Evolutionary conservation across 352 stramenopile species (phyloP).

Genomic region (Blastocystis sp.): DNA sequence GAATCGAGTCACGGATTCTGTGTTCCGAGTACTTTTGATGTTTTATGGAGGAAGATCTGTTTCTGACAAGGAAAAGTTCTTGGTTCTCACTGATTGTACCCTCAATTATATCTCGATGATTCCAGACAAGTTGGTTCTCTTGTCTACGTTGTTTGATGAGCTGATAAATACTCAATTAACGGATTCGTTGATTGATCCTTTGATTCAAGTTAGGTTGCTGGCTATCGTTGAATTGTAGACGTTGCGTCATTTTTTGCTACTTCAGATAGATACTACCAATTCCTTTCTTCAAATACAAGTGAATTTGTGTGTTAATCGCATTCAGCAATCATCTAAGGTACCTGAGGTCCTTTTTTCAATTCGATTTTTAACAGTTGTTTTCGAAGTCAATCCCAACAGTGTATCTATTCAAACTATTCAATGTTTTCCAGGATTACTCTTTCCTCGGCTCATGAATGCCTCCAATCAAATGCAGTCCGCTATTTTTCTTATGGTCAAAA

Average conservation of each 20-base stretch:
- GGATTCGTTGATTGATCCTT: neutral
- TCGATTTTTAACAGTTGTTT: neutral
- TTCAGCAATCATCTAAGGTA: neutral
- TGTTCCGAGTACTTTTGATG: neutral
- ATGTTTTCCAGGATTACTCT: neutral
- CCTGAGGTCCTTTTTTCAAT: neutral
- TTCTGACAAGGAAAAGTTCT: neutral
- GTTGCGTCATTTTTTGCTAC: neutral
- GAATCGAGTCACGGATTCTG: neutral
- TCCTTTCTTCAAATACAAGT: neutral
- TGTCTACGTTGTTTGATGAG: neutral
- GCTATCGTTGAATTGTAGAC: neutral
- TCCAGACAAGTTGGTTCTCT: neutral
- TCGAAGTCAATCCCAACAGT: neutral
- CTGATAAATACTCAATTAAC: neutral
- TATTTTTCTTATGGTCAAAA: neutral
- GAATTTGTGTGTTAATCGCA: neutral
- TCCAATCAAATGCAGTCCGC: neutral
- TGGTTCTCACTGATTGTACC: neutral
- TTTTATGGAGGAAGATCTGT: neutral
- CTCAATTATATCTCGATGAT: slow-evolving; percentile 7
- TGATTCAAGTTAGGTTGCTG: neutral
- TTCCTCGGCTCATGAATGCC: neutral
- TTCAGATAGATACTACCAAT: neutral
- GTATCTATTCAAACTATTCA: neutral